A percentile compares a stretch with the other conserved stretches of the same genome.
Evolutionary conservation across 768 basidiomycete species (phyloP).

Genomic region (Holtermanniella nyarrowii): DNA sequence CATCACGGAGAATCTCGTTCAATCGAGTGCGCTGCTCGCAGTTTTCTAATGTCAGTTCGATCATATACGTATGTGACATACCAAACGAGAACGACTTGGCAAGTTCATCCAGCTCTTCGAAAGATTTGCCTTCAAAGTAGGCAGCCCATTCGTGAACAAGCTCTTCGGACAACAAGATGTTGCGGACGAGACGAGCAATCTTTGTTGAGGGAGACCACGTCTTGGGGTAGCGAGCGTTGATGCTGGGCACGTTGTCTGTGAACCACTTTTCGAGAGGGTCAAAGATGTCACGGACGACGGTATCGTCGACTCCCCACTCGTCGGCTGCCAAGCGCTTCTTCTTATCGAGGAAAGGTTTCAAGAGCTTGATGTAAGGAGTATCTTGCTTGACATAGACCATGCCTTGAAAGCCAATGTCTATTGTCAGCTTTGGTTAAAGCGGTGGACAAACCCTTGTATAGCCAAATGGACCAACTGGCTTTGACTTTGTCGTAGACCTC

Average conservation of each 20-base stretch:
- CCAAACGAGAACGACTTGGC: conserved; percentile 62
- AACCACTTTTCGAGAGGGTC: conserved; percentile 54
- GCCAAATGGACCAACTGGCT: conserved; percentile 65
- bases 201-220: conserved; percentile 38
- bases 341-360: conserved; percentile 60
- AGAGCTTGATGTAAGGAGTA: conserved; percentile 61
- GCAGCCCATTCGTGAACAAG: conserved; percentile 36
- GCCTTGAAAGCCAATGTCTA: conserved; percentile 51
- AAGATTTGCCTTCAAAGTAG: conserved; percentile 40
- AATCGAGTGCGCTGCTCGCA: conserved; percentile 61
- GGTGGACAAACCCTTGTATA: conserved; percentile 51
- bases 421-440: not conserved
- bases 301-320: conserved; percentile 65
- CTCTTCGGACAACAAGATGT: conserved; percentile 53
- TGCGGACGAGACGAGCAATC: conserved; percentile 49
- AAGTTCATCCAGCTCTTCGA: conserved; percentile 56
- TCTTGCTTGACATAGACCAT: conserved; percentile 65
- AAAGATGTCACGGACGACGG: conserved; percentile 51
- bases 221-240: conserved; percentile 47
- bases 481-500: conserved; percentile 56
- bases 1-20: conserved; percentile 43
- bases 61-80: conserved; percentile 9
- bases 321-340: conserved; percentile 69
- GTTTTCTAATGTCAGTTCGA: conserved; percentile 42
- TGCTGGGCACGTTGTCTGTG: conserved; percentile 38